Conservation (phyloP, 257 asterid genomes). For the Henckelia pumila region DNA sequence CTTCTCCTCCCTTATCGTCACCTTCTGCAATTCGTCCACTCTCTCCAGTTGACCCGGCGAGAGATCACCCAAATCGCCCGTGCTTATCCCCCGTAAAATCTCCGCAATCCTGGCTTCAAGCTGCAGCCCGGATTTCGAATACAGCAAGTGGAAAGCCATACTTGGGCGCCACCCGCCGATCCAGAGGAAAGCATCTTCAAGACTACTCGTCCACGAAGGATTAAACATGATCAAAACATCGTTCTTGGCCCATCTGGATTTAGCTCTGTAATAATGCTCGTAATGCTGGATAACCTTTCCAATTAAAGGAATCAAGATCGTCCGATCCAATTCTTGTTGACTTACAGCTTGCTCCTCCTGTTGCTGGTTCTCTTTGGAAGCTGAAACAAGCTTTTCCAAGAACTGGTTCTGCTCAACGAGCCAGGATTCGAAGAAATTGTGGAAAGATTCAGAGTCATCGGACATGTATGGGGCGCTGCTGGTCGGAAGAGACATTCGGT, state of each 20-base stretch:
- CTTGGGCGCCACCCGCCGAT: slow-evolving; percentile 78
- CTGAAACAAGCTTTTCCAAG: slow-evolving; percentile 40
- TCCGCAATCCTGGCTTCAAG: slow-evolving; percentile 46
- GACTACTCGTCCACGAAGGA: slow-evolving; percentile 64
- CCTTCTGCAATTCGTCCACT: slow-evolving; percentile 45
- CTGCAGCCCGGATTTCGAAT: slow-evolving; percentile 61
- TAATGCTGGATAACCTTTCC: slow-evolving; percentile 44
- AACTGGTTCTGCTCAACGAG: slow-evolving; percentile 40
- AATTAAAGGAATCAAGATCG: slow-evolving; percentile 15
- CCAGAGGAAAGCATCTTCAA: slow-evolving; percentile 73
- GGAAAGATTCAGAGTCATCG: slow-evolving; percentile 21
- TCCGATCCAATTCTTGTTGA: slow-evolving; percentile 9
- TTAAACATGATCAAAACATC: slow-evolving; percentile 41
- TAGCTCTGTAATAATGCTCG: slow-evolving; percentile 53
- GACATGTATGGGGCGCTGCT: background rate
- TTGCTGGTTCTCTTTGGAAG: slow-evolving; percentile 22
- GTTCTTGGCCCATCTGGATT: slow-evolving; percentile 34
- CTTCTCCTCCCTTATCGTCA: slow-evolving; percentile 44
- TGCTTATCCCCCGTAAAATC: slow-evolving; percentile 38
- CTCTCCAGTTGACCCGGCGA: slow-evolving; percentile 32
- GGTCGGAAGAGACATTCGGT: background rate
- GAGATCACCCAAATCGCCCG: slow-evolving; percentile 43
- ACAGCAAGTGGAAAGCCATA: slow-evolving; percentile 64
- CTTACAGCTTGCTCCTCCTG: background rate
- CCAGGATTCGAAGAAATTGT: slow-evolving; percentile 52